These are phyloP conservation scores for Cochlearia excelsa DNA, from an alignment of 345 rosid genomes.

Conservation along the genomic window DNA sequence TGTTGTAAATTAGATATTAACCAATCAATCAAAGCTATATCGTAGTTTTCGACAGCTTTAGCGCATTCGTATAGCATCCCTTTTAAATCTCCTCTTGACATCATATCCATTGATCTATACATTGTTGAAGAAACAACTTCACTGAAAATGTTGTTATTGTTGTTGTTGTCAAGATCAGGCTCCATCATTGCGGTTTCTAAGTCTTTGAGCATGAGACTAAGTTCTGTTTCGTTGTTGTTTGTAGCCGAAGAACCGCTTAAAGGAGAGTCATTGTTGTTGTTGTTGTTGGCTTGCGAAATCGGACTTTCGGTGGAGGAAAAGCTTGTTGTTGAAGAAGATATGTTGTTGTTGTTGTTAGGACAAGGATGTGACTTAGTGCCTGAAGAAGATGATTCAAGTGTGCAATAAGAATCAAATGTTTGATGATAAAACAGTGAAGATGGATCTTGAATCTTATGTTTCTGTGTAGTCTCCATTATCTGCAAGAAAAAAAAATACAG, in stretches of 20 bases:
- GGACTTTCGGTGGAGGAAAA: slow-evolving; percentile 58
- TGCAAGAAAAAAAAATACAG: slow-evolving; percentile 9
- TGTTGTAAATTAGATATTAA: slow-evolving; percentile 58
- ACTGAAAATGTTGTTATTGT: neutral
- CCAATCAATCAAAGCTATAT: slow-evolving; percentile 50
- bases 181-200: slow-evolving; percentile 78
- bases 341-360: slow-evolving; percentile 27
- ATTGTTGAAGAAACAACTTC: slow-evolving; percentile 30
- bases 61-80: slow-evolving; percentile 79
- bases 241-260: slow-evolving; percentile 51
- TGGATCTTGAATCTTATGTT: slow-evolving; percentile 39
- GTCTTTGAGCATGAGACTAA: slow-evolving; percentile 61
- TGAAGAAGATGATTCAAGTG: slow-evolving; percentile 53
- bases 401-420: slow-evolving; percentile 47
- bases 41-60: slow-evolving; percentile 56
- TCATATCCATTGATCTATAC: slow-evolving; percentile 47
- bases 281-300: neutral
- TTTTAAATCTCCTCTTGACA: slow-evolving; percentile 66
- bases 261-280: slow-evolving; percentile 43
- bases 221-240: slow-evolving; percentile 45
- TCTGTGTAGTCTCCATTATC: slow-evolving; percentile 49
- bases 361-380: slow-evolving; percentile 42
- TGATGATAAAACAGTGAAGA: neutral
- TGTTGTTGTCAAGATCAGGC: slow-evolving; percentile 40
- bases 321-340: slow-evolving; percentile 57